Evolutionary conservation across 2,329 filamentous ascomycete species (phyloP), one percentile per base, ranked within the genome.

Genomic region (Aaosphaeria arxii): DNA sequence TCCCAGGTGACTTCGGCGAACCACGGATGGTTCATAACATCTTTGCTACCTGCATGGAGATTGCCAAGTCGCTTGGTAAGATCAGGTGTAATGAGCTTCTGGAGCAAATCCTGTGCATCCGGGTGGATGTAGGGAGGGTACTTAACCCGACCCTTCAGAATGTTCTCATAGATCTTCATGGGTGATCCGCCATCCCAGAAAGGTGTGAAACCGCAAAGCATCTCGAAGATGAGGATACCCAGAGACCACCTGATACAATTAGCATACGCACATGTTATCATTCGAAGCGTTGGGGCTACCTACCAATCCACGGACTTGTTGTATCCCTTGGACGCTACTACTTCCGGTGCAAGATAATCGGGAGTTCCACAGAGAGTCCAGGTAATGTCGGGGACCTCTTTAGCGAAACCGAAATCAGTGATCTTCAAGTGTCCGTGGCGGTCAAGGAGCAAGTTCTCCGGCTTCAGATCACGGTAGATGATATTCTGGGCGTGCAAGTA

Each of bases 121-220:
- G 88, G 85, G 67, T 97, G 90, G 63, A 99, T 89, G 70, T 97
- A 99, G 5, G 89, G 87, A 46, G 94, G 94, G 70, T 97, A 99
- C 75, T 96, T 97, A 72, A 99, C 89, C 62, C 88, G 87, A 51
- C 92, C 94, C 66, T 91, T 91, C 55, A 99, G 82, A 64, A 99
- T 99, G 71, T 99, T 99, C 77, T 99, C 94, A 75, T 99, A 99
- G 65, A 99, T 99, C 75, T 96, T 96, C 84, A 99, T 95, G 3
- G 94, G 92, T 40, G 90, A 96, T 47, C 92, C 94, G 62, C 89
- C 89, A 71, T 99, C 94, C 92, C 94, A 99, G 77, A 99, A 99
- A 5, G 94, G 94, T 5, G 94, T 99, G 74, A 96, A 99, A 30
- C 94, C 94, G 69, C 94, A 97, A 35, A 99, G 83, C 94, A 99